Conservation (phyloP, 106 monocot species). For the Vanilla planifolia region DNA sequence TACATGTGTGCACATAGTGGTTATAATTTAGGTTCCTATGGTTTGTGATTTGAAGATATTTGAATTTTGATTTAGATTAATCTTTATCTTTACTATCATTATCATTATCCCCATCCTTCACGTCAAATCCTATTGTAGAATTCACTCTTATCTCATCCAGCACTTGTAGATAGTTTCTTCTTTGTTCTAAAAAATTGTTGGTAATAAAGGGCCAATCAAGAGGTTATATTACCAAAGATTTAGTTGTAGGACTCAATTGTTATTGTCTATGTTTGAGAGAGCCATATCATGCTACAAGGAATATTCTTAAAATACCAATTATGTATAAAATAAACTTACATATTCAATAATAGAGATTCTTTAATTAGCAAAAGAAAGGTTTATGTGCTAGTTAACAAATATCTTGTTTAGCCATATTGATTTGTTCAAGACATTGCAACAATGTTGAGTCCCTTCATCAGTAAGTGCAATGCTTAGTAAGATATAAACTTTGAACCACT, state of each 20-base stretch:
- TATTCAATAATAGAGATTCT: neutral
- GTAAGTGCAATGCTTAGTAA: neutral
- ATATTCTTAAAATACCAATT: neutral
- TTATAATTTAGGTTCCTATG: no score
- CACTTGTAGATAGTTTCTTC: slow-evolving; percentile 7
- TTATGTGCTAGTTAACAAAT: neutral
- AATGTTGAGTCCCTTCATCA: neutral
- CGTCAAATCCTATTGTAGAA: no score
- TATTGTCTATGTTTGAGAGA: neutral
- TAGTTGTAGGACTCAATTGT: neutral
- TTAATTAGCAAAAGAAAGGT: neutral
- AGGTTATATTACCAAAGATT: slow-evolving; percentile 12
- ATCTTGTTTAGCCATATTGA: neutral
- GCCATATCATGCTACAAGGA: neutral
- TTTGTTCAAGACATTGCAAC: neutral
- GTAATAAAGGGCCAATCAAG: neutral
- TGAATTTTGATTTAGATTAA: no score
- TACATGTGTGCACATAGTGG: no score
- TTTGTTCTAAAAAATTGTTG: slow-evolving; percentile 1
- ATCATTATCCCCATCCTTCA: no score
- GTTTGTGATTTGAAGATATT: no score
- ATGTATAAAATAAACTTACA: no score
- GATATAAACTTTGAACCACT: neutral
- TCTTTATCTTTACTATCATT: no score
- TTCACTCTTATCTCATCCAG: no score